Conservation (phyloP, 2,329 filamentous ascomycete genomes). For the Epichloe hybrida region DNA sequence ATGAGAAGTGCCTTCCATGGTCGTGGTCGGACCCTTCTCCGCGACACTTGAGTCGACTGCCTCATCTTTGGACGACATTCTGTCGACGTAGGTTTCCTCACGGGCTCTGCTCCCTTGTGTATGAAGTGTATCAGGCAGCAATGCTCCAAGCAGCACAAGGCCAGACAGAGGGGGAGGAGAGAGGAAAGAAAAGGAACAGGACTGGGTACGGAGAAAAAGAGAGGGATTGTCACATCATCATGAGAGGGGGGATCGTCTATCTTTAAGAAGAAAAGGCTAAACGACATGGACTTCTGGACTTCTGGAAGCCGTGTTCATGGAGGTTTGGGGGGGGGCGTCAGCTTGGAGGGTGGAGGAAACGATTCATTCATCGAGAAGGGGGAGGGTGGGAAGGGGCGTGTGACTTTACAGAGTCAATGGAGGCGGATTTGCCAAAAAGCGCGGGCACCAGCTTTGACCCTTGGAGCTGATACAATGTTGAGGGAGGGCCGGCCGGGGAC, state of each 20-base stretch:
- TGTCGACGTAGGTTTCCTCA: not conserved
- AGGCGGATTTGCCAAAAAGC: not conserved
- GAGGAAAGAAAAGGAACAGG: not conserved
- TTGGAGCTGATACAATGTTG: slow-evolving; percentile 2
- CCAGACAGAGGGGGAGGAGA: not conserved
- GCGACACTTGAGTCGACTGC: slow-evolving; percentile 5
- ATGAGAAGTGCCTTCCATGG: slow-evolving; percentile 8
- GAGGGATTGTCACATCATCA: not conserved
- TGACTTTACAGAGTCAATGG: not conserved
- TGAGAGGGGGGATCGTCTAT: not conserved
- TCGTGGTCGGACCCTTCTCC: slow-evolving; percentile 10
- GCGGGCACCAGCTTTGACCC: not conserved
- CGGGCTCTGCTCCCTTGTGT: not conserved
- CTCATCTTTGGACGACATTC: slow-evolving; percentile 11
- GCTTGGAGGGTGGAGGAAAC: not conserved
- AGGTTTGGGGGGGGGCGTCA: not conserved
- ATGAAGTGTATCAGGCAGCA: not conserved
- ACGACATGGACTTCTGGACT: not conserved
- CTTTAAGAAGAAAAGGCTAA: not conserved
- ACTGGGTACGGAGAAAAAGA: not conserved
- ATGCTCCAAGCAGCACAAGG: not conserved
- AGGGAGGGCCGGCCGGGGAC: not conserved
- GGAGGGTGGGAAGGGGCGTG: not conserved
- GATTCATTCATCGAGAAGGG: not conserved
- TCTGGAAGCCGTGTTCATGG: slow-evolving; percentile 6